Percentiles rank a stretch among this genome's conserved stretches.
phyloP scores from a whole-genome alignment of 305 asterid genomes.

The Plantago coronopus region DNA sequence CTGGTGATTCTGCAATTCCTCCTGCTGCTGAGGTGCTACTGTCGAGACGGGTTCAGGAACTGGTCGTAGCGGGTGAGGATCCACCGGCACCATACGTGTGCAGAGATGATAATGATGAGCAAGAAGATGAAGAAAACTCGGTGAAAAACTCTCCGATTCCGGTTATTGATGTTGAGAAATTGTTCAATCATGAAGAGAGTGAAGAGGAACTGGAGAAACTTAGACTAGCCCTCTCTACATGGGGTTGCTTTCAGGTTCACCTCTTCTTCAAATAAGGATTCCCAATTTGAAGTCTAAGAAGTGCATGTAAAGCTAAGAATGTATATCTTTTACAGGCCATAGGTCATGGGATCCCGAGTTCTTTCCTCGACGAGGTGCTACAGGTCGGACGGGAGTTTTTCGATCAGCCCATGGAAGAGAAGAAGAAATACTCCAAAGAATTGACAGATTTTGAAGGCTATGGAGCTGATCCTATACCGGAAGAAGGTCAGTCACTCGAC shows the following conservation, averaged over 20 bases:
- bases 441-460: conserved; percentile 46
- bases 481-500: conserved; percentile 51
- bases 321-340: conserved; percentile 29
- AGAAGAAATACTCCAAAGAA: conserved; percentile 41
- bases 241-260: conserved; percentile 59
- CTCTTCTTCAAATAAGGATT: not conserved
- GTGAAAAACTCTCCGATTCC: conserved; percentile 30
- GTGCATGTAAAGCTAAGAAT: too few relatives aligned
- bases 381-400: conserved; percentile 41
- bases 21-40: conserved; percentile 34
- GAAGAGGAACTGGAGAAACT: conserved; percentile 34
- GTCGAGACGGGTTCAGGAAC: conserved; percentile 53
- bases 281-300: too few relatives aligned
- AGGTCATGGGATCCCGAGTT: conserved; percentile 41
- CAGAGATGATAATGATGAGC: conserved; percentile 23
- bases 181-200: conserved; percentile 17
- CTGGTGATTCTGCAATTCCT: conserved; percentile 8
- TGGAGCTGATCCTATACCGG: conserved; percentile 62
- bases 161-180: conserved; percentile 32
- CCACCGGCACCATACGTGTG: conserved; percentile 40
- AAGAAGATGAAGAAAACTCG: conserved; percentile 8
- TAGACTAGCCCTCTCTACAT: conserved; percentile 41
- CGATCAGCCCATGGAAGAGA: conserved; percentile 46
- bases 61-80: conserved; percentile 44
- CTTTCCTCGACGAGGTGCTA: conserved; percentile 31